phyloP scores from a whole-genome alignment of 176 grass and related monocot species.

The Carex scoparia region DNA sequence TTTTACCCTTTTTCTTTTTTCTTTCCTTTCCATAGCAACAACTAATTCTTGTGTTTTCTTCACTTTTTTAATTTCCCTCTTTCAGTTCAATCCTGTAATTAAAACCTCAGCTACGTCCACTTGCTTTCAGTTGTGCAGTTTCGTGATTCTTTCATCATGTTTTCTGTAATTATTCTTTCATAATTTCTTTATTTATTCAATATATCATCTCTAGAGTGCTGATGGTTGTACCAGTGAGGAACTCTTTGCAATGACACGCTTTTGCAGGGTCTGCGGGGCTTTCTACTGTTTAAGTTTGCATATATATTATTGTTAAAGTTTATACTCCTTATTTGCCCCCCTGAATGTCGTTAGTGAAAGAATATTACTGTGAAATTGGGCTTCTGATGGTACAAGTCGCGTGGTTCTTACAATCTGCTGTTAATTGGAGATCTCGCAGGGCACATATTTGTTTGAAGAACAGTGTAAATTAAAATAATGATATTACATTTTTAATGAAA shows the following conservation, averaged over 20 bases:
- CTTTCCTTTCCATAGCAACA: neutral
- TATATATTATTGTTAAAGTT: neutral
- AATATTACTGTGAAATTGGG: neutral
- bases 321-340: neutral
- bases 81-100: neutral
- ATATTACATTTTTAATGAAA: neutral
- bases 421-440: neutral
- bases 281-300: neutral
- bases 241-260: neutral
- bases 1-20: neutral
- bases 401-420: neutral
- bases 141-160: constrained; percentile 23
- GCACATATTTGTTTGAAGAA: neutral
- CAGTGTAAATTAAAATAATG: neutral
- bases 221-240: neutral
- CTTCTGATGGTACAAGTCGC: neutral
- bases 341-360: neutral
- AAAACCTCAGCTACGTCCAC: neutral
- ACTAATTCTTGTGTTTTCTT: neutral
- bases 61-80: neutral
- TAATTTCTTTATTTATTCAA: constrained; percentile 11
- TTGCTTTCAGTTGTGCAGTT: constrained; percentile 15
- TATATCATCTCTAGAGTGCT: neutral
- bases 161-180: constrained; percentile 22
- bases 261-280: neutral